Evolutionary conservation across 148 eudicot genomes (phyloP), one percentile per base, ranked within the genome.

Genomic region (Arbutus unedo): DNA sequence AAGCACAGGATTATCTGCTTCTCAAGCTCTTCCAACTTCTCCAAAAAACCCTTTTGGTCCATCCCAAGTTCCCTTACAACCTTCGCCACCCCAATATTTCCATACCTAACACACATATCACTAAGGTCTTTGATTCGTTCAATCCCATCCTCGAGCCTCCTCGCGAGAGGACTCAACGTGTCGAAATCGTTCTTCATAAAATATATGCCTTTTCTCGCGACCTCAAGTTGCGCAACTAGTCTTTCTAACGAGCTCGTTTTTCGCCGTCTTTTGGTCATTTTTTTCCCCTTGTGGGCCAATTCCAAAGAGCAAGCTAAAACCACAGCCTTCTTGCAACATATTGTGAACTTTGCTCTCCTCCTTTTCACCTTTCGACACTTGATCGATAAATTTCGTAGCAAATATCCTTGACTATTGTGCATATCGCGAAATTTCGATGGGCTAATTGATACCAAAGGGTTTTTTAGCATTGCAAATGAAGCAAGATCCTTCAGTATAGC

Each of bases 21-120:
- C 85, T 96, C 95, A 77, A 96, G 92, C 87, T 96, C 98, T 31
- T 92, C 85, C 18, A 94, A 64, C 75, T 94, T 91, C 81, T 96
- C 92, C 82, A 86, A 23, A 56, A 96, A 91, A 51, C 88, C 79
- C 10, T 48, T 60, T 18, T 91, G 89, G 57, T 89, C 84, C 49
- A 83, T 81, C 48, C 81, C 60, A 43, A 93, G 83, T 78, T 92
- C 94, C 86, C 82, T 88, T 31, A 90, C 70, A 10, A 87, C 94
- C 82, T 82, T 88, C 48, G 91, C 77, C 51, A 93, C 85, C 67
- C 90, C 93, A 43, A 81, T 76, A 81, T 83, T 91, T 23, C 89
- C 79, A 81, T 83, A 90, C 55, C 87, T 88, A 23, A 88, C 92
- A 84, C 93, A 92, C 90, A 92, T 79, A 11, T 60, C 87, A 0